These are phyloP conservation scores for Trichoderma sp. DNA, from an alignment of 2,329 filamentous ascomycete species.

Conservation along the genomic window DNA sequence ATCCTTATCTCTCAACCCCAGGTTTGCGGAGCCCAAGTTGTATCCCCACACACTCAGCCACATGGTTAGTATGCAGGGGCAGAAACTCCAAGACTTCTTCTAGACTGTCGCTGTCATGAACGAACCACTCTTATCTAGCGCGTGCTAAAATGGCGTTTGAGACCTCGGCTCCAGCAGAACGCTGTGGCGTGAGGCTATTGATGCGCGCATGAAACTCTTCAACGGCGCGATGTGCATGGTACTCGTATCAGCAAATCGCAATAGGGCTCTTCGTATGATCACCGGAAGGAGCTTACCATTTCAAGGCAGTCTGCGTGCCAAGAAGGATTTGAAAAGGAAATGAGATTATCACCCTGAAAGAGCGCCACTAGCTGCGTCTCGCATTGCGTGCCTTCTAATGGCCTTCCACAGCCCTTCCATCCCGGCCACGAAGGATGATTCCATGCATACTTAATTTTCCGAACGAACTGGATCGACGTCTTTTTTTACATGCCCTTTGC, in stretches of 20 bases:
- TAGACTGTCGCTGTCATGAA: background rate
- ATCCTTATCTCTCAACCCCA: conserved; percentile 13
- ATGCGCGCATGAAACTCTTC: background rate
- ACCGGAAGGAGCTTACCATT: background rate
- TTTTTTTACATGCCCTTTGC: background rate
- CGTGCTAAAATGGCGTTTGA: background rate
- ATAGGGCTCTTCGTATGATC: background rate
- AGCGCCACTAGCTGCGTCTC: background rate
- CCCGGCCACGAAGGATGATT: background rate
- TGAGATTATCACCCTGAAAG: background rate
- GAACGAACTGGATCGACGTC: background rate
- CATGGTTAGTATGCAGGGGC: background rate
- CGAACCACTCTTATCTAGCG: background rate
- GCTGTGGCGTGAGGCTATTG: conserved; percentile 3
- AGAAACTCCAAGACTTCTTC: background rate
- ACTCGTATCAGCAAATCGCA: background rate
- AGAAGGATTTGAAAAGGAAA: background rate
- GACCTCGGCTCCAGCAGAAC: background rate
- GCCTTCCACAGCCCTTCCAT: background rate
- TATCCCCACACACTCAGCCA: background rate
- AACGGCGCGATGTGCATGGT: background rate
- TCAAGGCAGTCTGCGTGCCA: background rate
- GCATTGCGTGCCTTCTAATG: background rate
- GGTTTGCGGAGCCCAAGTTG: background rate
- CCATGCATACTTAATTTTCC: background rate